Conservation (phyloP, 768 basidiomycete genomes). For the Gymnopilus dilepis region DNA sequence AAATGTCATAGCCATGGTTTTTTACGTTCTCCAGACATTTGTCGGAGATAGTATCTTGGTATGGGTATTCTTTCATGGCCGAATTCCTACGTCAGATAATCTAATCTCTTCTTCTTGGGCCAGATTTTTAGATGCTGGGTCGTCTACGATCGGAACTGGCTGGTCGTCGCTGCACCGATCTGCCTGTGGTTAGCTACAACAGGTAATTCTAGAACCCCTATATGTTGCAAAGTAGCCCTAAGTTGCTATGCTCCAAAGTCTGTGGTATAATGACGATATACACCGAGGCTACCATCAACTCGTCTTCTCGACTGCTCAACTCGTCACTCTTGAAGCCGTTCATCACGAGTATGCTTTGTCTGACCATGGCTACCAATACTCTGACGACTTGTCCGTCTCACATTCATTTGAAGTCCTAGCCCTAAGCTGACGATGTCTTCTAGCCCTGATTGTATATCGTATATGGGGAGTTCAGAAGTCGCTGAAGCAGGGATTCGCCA, state of each 20-base stretch:
- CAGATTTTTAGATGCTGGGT: conserved; percentile 48
- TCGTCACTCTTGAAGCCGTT: conserved; percentile 37
- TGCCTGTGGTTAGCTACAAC: conserved; percentile 43
- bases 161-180: conserved; percentile 35
- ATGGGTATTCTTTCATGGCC: background rate
- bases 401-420: background rate
- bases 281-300: conserved; percentile 35
- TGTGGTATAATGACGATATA: conserved; percentile 41
- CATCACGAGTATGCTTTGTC: conserved; percentile 40
- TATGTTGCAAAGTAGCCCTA: no score
- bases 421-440: background rate
- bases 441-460: conserved; percentile 43
- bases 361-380: conserved; percentile 42
- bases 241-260: conserved; percentile 24
- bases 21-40: conserved; percentile 47
- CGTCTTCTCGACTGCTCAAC: conserved; percentile 30
- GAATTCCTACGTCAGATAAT: no score
- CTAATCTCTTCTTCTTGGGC: background rate
- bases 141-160: conserved; percentile 37
- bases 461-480: conserved; percentile 40
- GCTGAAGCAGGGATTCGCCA: conserved; percentile 28
- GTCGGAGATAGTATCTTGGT: conserved; percentile 51
- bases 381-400: conserved; percentile 40
- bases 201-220: conserved; percentile 26
- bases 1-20: conserved; percentile 46